Conservation (phyloP, 148 eudicot species). For the Persicaria maculosa region DNA sequence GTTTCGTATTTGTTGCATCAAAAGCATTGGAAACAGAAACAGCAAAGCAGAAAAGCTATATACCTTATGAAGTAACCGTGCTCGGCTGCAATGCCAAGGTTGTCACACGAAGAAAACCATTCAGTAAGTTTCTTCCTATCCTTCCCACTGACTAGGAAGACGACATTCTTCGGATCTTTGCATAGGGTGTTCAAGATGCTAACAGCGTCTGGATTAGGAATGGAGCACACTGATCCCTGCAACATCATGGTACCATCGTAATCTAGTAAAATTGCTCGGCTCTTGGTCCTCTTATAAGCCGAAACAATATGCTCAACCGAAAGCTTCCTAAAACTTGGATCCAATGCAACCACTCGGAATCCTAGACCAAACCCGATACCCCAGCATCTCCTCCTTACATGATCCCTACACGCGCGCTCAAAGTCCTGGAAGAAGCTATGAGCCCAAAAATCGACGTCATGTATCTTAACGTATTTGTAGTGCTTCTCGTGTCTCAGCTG, state of each 20-base stretch:
- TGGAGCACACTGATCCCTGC: conserved; percentile 43
- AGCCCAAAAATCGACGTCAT: conserved; percentile 86
- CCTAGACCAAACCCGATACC: conserved; percentile 87
- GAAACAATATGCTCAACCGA: conserved; percentile 78
- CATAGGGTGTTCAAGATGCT: conserved; percentile 47
- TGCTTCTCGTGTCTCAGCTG: conserved; percentile 83
- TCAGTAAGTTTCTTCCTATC: conserved; percentile 40
- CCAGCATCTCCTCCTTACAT: conserved; percentile 65
- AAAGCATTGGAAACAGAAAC: neutral
- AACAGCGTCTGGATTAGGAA: conserved; percentile 52
- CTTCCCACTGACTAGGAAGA: conserved; percentile 74
- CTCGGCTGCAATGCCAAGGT: conserved; percentile 77
- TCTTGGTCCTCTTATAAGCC: conserved; percentile 64
- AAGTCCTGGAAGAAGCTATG: conserved; percentile 73
- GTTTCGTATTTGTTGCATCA: neutral
- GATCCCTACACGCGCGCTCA: conserved; percentile 76
- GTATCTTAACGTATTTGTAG: conserved; percentile 71
- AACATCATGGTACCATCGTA: conserved; percentile 70
- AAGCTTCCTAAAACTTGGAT: conserved; percentile 70
- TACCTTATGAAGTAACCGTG: conserved; percentile 87
- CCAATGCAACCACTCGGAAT: conserved; percentile 70
- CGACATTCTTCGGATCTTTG: conserved; percentile 58
- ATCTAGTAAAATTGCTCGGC: conserved; percentile 71
- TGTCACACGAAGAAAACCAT: conserved; percentile 74
- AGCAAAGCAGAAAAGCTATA: neutral